Base-by-base conservation (phyloP, 805 yeast genomes). In the Yamadazyma laniorum region DNA sequence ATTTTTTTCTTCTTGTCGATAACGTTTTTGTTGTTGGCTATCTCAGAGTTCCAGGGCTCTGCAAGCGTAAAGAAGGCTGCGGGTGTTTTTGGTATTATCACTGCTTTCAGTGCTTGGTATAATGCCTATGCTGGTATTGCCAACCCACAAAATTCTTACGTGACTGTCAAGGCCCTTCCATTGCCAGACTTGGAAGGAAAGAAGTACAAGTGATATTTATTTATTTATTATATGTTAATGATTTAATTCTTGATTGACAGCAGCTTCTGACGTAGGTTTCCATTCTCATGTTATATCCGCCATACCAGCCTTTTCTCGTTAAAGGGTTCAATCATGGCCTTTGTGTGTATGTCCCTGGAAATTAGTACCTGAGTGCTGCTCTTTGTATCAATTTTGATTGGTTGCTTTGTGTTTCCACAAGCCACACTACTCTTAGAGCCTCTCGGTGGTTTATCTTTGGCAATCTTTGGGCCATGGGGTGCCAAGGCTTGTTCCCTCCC, bases 141-240 rank as follows among this genome's bases (percentile, higher is more conserved):
- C 21, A 83, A 74, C 42, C 65, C 63, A 25, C 82, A 79, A 52
- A 85, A 84, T 59, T 66, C 87, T 4, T 82, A 80, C 55, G 32
- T 82, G 31, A 64, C 72, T 18, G 65, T 70, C 30, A 63, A 65
- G 49, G 76, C 77, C 15, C 51, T 74, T 19, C 76, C 67, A 36
- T 76, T 80, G 25, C 50, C 50, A 12, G 50, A 46, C 26, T 37
- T 46, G 26, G 50, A 46, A 25, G 46, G 31, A 21, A 43, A 43
- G 38, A 34, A 34, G 25, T 36, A 23, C 29, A 35, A 32, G 25
- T 37, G 27, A 31, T 41, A 33, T 26, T 37, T 41, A 42, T 42
- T 42, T 37, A 37, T 34, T 42, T 42, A 42, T 34, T 39, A 21
- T 22, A 33, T 27, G 32, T 37, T 37, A 36, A 36, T 36, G 40